Percentiles rank a stretch among this genome's conserved stretches.
These are phyloP conservation scores for Pseudomonodictys pantanalensis DNA, from an alignment of 495 filamentous ascomycete genomes.

Conservation along the genomic window DNA sequence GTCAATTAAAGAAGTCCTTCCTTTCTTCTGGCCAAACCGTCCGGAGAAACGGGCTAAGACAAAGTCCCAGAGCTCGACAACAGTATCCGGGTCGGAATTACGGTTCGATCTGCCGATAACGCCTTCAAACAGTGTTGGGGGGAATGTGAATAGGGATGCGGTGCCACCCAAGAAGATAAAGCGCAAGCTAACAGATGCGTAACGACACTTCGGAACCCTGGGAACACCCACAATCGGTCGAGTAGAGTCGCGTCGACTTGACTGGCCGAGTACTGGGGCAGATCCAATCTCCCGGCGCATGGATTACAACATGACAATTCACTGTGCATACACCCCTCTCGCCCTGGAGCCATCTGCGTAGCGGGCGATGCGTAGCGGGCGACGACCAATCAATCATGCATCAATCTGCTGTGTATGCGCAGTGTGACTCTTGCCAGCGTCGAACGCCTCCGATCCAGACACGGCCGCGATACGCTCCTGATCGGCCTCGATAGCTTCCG, in stretches of 20 bases:
- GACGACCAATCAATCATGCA: too few species aligned
- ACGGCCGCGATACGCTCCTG: slow-evolving; percentile 8
- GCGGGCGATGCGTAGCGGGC: too few species aligned
- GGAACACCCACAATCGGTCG: too few species aligned
- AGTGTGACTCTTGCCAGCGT: slow-evolving; percentile 5
- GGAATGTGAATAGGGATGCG: background rate
- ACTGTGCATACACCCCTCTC: too few species aligned
- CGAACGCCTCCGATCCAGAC: background rate
- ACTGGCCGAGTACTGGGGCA: background rate
- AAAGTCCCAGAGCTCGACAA: slow-evolving; percentile 4
- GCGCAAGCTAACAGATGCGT: slow-evolving; percentile 1
- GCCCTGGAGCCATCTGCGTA: too few species aligned
- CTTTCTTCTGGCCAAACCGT: slow-evolving; percentile 10
- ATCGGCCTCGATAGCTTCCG: slow-evolving; percentile 27
- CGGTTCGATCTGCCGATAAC: slow-evolving; percentile 1
- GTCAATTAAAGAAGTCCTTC: slow-evolving; percentile 12
- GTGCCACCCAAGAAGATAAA: slow-evolving; percentile 6
- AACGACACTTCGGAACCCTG: too few species aligned
- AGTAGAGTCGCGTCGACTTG: too few species aligned
- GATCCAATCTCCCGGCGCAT: background rate
- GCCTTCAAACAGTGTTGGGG: slow-evolving; percentile 2
- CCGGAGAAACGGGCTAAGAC: slow-evolving; percentile 1
- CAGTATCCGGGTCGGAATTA: background rate
- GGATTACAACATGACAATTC: too few species aligned
- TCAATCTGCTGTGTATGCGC: background rate